phyloP scores from a whole-genome alignment of 192 early-diverging fungal genomes.

The Coemansia biformis region DNA sequence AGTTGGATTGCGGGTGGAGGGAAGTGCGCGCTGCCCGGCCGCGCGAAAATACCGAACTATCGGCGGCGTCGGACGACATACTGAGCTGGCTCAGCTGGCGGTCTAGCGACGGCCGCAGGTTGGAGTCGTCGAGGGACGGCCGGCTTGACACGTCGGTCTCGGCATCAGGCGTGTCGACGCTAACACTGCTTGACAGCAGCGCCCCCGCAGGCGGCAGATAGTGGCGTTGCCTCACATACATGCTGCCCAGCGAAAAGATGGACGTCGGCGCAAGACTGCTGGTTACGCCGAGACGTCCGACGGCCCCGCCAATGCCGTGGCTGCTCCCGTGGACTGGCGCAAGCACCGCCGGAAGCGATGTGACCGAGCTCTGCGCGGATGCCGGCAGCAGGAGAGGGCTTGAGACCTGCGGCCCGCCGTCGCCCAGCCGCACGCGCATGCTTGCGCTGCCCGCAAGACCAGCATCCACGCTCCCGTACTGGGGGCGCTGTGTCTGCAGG shows the following conservation, averaged over 20 bases:
- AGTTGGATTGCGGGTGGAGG: conserved; percentile 32
- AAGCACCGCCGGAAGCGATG: conserved; percentile 32
- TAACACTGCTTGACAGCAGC: conserved; percentile 23
- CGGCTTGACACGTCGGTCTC: conserved; percentile 38
- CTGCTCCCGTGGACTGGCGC: conserved; percentile 14
- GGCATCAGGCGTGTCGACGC: conserved; percentile 26
- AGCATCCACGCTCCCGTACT: conserved; percentile 11
- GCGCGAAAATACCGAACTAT: conserved; percentile 6
- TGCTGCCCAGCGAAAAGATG: background rate
- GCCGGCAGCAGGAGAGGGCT: conserved; percentile 29
- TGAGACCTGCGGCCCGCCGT: conserved; percentile 18
- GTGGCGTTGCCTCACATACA: conserved; percentile 26
- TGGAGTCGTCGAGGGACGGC: conserved; percentile 42
- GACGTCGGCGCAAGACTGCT: conserved; percentile 2
- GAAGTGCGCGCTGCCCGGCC: conserved; percentile 25
- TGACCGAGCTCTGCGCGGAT: conserved; percentile 35
- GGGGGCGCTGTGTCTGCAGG: conserved; percentile 10
- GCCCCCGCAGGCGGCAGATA: conserved; percentile 21
- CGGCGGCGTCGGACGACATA: conserved; percentile 33
- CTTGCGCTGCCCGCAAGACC: too few relatives aligned
- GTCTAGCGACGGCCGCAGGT: conserved; percentile 22
- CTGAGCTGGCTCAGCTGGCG: conserved; percentile 43
- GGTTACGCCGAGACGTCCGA: conserved; percentile 19
- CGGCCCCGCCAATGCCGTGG: conserved; percentile 18
- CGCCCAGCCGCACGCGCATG: conserved; percentile 11